phyloP scores from a whole-genome alignment of 257 asterid species.

The Vinca minor region DNA sequence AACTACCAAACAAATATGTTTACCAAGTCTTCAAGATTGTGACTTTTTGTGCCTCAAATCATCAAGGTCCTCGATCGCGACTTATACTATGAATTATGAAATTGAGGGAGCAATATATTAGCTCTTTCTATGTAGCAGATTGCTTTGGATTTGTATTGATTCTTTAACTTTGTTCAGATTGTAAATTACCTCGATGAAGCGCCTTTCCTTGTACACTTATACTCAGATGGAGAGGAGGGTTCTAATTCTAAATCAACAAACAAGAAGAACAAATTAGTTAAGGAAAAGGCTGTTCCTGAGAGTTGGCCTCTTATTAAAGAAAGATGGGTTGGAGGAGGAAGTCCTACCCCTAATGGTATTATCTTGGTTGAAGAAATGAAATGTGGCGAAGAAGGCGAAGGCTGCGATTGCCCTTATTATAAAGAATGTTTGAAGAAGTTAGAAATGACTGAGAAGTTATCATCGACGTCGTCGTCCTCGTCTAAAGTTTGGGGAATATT shows the following conservation, averaged over 20 bases:
- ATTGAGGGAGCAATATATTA: too few species aligned
- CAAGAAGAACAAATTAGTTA: constrained; percentile 15
- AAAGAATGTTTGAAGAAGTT: neutral
- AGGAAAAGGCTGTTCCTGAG: constrained; percentile 21
- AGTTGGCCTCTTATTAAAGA: constrained; percentile 22
- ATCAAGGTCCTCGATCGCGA: too few species aligned
- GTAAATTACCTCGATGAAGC: constrained; percentile 29
- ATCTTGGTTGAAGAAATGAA: constrained; percentile 27
- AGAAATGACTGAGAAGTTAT: neutral
- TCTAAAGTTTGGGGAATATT: constrained; percentile 27
- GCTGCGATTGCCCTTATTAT: too few species aligned
- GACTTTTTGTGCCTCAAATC: too few species aligned
- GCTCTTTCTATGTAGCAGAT: too few species aligned
- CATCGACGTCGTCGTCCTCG: too few species aligned
- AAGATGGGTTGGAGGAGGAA: constrained; percentile 21
- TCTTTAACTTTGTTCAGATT: constrained; percentile 17
- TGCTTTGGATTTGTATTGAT: neutral
- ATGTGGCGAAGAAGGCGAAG: neutral
- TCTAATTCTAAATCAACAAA: neutral
- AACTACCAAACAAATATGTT: neutral
- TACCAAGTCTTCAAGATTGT: too few species aligned
- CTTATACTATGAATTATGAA: too few species aligned
- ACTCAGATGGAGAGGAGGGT: constrained; percentile 15
- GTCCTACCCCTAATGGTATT: constrained; percentile 19
- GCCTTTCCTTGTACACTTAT: constrained; percentile 31